phyloP scores from a whole-genome alignment of 148 eudicot species.

The Diospyros kaki region DNA sequence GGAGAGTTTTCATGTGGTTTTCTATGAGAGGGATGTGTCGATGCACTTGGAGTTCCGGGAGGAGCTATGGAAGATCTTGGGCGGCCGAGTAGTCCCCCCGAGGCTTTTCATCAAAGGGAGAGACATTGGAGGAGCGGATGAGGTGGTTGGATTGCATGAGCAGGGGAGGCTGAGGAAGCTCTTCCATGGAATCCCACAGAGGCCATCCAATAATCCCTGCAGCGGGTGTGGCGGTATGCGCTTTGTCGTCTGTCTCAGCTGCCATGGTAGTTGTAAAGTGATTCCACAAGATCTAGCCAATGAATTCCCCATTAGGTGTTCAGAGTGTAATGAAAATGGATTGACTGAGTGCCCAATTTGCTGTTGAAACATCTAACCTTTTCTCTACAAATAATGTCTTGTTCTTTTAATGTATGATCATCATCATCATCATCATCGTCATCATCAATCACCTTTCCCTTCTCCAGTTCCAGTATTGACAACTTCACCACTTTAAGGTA shows the following conservation, averaged over 20 bases:
- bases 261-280: conserved; percentile 64
- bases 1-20: conserved; percentile 46
- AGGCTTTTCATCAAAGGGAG: conserved; percentile 71
- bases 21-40: conserved; percentile 57
- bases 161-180: conserved; percentile 52
- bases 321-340: conserved; percentile 78
- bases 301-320: conserved; percentile 31
- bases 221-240: conserved; percentile 48
- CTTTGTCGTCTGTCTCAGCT: conserved; percentile 53
- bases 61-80: conserved; percentile 53
- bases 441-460: no score
- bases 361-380: conserved; percentile 15
- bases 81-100: conserved; percentile 53
- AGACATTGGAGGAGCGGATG: conserved; percentile 73
- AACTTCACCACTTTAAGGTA: neutral
- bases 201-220: conserved; percentile 26
- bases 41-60: conserved; percentile 59
- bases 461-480: no score
- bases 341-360: conserved; percentile 61
- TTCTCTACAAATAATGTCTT: neutral
- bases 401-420: conserved; percentile 1
- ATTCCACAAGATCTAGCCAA: conserved; percentile 20
- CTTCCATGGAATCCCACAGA: conserved; percentile 50
- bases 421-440: neutral
- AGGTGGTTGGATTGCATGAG: conserved; percentile 55